Evolutionary conservation across 208 protist species (phyloP).

Genomic region (Trypanosoma scelopori): DNA sequence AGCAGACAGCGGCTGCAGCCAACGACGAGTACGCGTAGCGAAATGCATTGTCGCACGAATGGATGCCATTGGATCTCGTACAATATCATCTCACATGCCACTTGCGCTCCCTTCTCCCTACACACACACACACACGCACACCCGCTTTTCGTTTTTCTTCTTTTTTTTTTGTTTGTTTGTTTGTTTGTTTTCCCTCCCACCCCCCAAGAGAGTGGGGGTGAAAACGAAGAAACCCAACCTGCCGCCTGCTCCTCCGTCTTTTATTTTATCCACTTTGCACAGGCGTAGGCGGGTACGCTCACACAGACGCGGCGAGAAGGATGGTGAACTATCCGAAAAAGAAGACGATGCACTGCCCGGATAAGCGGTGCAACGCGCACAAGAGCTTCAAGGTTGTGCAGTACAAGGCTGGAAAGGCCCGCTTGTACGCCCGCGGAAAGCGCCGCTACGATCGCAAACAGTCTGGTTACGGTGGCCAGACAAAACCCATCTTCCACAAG

Average conservation of each 20-base stretch:
- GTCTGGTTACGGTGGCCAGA: slow-evolving; percentile 99
- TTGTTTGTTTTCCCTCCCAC: no score
- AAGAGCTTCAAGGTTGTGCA: slow-evolving; percentile 98
- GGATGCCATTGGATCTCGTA: not conserved
- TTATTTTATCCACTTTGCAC: not conserved
- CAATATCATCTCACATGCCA: not conserved
- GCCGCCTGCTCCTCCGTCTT: slow-evolving; percentile 19
- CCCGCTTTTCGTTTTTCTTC: slow-evolving; percentile 11
- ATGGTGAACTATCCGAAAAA: slow-evolving; percentile 95
- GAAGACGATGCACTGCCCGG: slow-evolving; percentile 91
- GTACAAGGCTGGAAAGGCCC: slow-evolving; percentile 99
- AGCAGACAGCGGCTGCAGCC: slow-evolving; percentile 77
- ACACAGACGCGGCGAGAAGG: slow-evolving; percentile 6
- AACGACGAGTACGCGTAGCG: slow-evolving; percentile 75
- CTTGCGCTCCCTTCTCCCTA: slow-evolving; percentile 22
- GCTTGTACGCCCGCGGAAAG: slow-evolving; percentile 98
- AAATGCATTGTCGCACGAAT: not conserved
- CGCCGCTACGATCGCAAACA: slow-evolving; percentile 99
- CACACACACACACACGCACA: not conserved
- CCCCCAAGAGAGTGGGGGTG: no score
- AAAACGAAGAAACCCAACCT: no score
- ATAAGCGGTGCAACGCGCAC: slow-evolving; percentile 93
- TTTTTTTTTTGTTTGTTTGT: slow-evolving; percentile 19
- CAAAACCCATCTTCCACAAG: slow-evolving; percentile 99
- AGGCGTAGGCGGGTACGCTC: not conserved